These are phyloP conservation scores for Lipomyces yarrowii DNA, from an alignment of 1,139 yeast species.

Conservation along the genomic window DNA sequence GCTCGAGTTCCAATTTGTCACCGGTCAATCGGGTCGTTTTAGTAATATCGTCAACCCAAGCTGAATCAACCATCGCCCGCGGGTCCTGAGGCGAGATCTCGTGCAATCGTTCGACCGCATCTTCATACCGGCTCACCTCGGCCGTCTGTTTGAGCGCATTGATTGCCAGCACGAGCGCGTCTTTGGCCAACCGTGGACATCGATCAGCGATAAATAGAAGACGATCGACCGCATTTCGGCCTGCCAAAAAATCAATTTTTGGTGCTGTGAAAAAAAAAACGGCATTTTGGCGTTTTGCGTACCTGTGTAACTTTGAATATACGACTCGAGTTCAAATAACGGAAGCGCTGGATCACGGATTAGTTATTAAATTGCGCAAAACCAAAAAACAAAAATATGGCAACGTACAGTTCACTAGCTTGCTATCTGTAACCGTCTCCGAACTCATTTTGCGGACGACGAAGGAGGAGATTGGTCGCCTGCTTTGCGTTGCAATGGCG, in stretches of 20 bases:
- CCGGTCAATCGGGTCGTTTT: constrained; percentile 16
- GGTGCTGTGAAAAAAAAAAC: no score
- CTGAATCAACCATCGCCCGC: constrained; percentile 13
- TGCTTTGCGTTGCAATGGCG: no score
- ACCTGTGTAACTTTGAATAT: constrained; percentile 25
- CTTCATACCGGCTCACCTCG: constrained; percentile 27
- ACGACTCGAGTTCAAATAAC: constrained; percentile 26
- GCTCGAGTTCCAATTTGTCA: constrained; percentile 31
- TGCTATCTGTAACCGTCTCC: neutral
- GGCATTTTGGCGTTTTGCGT: neutral
- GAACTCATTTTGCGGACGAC: neutral
- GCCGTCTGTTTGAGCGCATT: constrained; percentile 22
- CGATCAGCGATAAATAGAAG: constrained; percentile 31
- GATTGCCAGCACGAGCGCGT: constrained; percentile 31
- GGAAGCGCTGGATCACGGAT: constrained; percentile 18
- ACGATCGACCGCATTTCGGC: constrained; percentile 30
- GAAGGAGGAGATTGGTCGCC: no score
- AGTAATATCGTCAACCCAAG: constrained; percentile 25
- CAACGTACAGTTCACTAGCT: neutral
- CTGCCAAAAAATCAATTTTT: constrained; percentile 3
- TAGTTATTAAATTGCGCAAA: neutral
- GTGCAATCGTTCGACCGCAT: constrained; percentile 17
- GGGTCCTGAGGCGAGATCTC: constrained; percentile 6
- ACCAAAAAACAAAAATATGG: no score
- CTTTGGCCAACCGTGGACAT: constrained; percentile 23